Evolutionary conservation across 768 basidiomycete genomes (phyloP).

Genomic region (Boletus eberwhitei): DNA sequence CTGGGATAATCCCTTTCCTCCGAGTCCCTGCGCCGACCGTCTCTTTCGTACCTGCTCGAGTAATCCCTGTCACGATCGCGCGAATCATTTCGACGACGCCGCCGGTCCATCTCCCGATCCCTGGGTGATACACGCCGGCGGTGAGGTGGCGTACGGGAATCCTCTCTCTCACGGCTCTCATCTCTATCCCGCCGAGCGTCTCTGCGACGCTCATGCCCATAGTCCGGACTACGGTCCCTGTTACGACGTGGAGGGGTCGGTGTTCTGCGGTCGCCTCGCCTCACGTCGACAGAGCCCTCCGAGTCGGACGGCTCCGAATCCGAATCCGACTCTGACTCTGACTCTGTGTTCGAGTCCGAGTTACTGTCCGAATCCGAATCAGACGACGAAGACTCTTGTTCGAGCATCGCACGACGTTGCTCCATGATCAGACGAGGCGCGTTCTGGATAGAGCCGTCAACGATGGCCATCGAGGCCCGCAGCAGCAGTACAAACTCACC

Average conservation of each 20-base stretch:
- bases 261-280: constrained; percentile 28
- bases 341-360: constrained; percentile 32
- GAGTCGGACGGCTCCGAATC: constrained; percentile 39
- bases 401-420: constrained; percentile 84
- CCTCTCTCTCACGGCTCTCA: constrained; percentile 25
- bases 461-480: not conserved
- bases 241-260: constrained; percentile 33
- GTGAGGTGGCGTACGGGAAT: constrained; percentile 33
- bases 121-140: constrained; percentile 21
- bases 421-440: constrained; percentile 92
- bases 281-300: constrained; percentile 33
- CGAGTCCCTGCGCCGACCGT: constrained; percentile 23
- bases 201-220: constrained; percentile 19
- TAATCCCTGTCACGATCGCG: constrained; percentile 21
- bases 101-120: constrained; percentile 25
- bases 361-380: constrained; percentile 34
- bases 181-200: constrained; percentile 11
- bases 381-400: constrained; percentile 54
- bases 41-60: constrained; percentile 17
- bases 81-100: constrained; percentile 25
- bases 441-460: constrained; percentile 50
- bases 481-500: constrained; percentile 41
- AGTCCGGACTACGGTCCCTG: constrained; percentile 22
- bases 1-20: constrained; percentile 20
- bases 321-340: constrained; percentile 42